Evolutionary conservation across 441 rosid species (phyloP).

Genomic region (Sinapis alba): DNA sequence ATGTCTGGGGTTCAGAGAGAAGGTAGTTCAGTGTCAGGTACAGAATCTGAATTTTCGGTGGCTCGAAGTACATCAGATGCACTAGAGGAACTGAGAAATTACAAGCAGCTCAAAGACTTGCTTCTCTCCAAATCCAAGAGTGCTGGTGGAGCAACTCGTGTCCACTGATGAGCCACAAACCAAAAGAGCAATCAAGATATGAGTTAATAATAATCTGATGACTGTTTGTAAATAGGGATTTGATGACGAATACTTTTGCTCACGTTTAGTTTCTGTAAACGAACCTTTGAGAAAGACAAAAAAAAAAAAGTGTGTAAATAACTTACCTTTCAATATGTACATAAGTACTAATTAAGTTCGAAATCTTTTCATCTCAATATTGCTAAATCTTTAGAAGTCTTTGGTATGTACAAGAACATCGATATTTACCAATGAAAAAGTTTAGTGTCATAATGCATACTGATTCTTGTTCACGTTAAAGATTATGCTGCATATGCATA

Average conservation of each 20-base stretch:
- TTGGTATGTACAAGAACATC: neutral
- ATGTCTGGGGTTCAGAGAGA: conserved; percentile 53
- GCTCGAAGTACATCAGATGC: conserved; percentile 80
- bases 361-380: neutral
- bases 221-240: conserved; percentile 33
- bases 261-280: conserved; percentile 19
- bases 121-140: conserved; percentile 65
- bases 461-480: neutral
- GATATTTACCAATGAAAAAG: neutral
- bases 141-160: conserved; percentile 47
- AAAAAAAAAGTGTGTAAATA: neutral
- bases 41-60: conserved; percentile 72
- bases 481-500: neutral
- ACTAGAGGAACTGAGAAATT: conserved; percentile 82
- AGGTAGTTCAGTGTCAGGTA: conserved; percentile 44
- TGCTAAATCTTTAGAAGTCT: neutral
- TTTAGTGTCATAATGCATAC: neutral
- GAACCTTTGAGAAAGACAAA: neutral
- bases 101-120: conserved; percentile 76
- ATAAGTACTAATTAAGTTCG: conserved; percentile 10
- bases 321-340: conserved; percentile 5
- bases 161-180: conserved; percentile 36
- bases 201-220: conserved; percentile 5
- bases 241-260: conserved; percentile 5
- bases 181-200: conserved; percentile 15